Base-by-base conservation (phyloP, 2,329 filamentous ascomycete species). In the Plenodomus lindquistii region DNA sequence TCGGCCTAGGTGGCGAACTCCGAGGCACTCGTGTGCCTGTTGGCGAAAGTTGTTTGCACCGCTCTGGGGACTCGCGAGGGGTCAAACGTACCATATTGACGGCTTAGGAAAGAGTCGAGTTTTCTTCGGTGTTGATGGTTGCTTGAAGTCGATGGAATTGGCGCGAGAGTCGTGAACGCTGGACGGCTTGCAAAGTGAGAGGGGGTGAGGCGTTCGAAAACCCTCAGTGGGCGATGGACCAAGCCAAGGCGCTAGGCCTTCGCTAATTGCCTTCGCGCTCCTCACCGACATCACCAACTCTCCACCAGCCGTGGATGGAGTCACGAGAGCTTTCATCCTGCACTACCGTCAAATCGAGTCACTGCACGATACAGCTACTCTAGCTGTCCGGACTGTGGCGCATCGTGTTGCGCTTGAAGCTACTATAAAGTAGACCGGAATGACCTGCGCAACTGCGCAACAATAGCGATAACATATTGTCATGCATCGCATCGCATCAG, bases 21-120 rank as follows among this genome's bases (percentile, higher is more conserved):
- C 51, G 49, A 47, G 54, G 57, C 62, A 69, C 66, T 69, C 66
- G 68, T 70, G 66, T 65, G 63, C 54, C 55, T 50, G 54, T 55
- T 43, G 48, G 49, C 44, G 50, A 44, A 56, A 42, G 41, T 48
- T 45, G 41, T 34, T 19, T 22, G 27, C 46, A 42, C 47, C 44
- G 37, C 27, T 49, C 51, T 48, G 38, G 47, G 34, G 50, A 44
- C 49, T 53, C 46, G 46, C 42, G 50, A 37, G 40, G 47, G 45
- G 45, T 49, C 39, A 50, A 39, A 68, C 70, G 70, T 65, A 73
- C 70, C 70, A 73, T 73, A 57, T 67, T 73, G 69, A 65, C 61
- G 56, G 62, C 63, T 69, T 71, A 62, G 63, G 58, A 55, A 57
- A 65, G 63, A 59, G 52, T 55, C 63, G 62, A 53, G 49, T 55